A percentile compares a stretch with the other conserved stretches of the same genome.
These are phyloP conservation scores for Fonsecaea nubica DNA, from an alignment of 2,329 filamentous ascomycete genomes.

Conservation along the genomic window DNA sequence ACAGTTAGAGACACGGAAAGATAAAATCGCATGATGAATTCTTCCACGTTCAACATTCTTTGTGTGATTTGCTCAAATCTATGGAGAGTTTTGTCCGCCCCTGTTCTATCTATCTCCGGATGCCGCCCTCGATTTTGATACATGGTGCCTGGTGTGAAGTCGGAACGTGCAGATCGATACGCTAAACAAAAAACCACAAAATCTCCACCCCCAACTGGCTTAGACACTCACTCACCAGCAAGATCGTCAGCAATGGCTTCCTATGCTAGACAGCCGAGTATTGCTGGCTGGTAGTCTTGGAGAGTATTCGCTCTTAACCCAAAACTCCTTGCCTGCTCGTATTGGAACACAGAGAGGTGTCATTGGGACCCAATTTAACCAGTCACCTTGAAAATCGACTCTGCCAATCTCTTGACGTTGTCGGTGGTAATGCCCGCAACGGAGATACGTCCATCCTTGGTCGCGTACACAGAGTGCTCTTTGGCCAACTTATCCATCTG, in stretches of 20 bases:
- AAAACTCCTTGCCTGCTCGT: neutral
- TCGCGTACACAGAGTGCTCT: conserved; percentile 97
- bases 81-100: neutral
- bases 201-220: neutral
- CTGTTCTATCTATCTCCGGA: neutral
- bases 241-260: neutral
- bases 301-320: neutral
- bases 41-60: neutral
- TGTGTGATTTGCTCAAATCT: neutral
- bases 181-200: neutral
- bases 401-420: conserved; percentile 58
- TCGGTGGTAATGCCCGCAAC: conserved; percentile 57
- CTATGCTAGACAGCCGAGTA: neutral
- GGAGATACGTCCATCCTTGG: conserved; percentile 69
- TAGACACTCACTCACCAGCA: neutral
- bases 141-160: conserved; percentile 3
- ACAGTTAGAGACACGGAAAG: no score
- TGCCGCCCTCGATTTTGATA: neutral
- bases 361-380: conserved; percentile 45
- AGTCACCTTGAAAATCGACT: conserved; percentile 59
- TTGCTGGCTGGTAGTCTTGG: neutral
- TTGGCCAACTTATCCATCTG: conserved; percentile 92
- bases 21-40: no score
- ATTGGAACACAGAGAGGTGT: neutral
- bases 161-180: neutral